These are phyloP conservation scores for Oryza brachyantha DNA, from an alignment of 176 grass and related monocot genomes.

Conservation along the genomic window DNA sequence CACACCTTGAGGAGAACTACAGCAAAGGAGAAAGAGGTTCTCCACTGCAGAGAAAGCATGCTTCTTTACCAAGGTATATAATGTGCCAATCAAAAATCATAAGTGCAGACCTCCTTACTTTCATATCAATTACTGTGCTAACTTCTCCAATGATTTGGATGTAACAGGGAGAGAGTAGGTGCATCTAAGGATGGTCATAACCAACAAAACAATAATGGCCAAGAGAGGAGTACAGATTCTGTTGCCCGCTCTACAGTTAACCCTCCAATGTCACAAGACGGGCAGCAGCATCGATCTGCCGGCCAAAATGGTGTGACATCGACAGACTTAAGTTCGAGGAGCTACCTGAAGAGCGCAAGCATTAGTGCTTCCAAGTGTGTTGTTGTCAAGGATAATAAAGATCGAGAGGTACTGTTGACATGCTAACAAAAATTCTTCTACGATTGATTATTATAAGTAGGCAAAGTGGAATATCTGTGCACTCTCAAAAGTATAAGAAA, in stretches of 20 bases:
- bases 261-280: conserved; percentile 54
- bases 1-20: conserved; percentile 96
- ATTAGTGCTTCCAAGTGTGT: conserved; percentile 97
- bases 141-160: conserved; percentile 25
- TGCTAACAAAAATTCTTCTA: conserved; percentile 24
- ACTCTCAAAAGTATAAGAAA: conserved; percentile 11
- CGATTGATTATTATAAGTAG: conserved; percentile 13
- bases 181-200: conserved; percentile 48
- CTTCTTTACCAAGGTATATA: conserved; percentile 88
- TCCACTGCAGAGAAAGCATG: conserved; percentile 86
- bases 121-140: conserved; percentile 2
- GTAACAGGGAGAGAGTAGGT: conserved; percentile 79
- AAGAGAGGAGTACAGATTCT: conserved; percentile 56
- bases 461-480: background rate
- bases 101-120: conserved; percentile 5
- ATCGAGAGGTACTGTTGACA: conserved; percentile 58
- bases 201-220: conserved; percentile 54
- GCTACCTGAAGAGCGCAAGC: conserved; percentile 88
- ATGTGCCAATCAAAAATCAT: background rate
- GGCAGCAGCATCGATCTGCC: conserved; percentile 16
- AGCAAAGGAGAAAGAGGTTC: conserved; percentile 92
- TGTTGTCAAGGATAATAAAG: conserved; percentile 46
- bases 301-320: conserved; percentile 34
- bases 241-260: conserved; percentile 48
- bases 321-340: conserved; percentile 37